These are phyloP conservation scores for Nymphaea thermarum DNA, from an alignment of 164 flowering plant species.

Conservation along the genomic window DNA sequence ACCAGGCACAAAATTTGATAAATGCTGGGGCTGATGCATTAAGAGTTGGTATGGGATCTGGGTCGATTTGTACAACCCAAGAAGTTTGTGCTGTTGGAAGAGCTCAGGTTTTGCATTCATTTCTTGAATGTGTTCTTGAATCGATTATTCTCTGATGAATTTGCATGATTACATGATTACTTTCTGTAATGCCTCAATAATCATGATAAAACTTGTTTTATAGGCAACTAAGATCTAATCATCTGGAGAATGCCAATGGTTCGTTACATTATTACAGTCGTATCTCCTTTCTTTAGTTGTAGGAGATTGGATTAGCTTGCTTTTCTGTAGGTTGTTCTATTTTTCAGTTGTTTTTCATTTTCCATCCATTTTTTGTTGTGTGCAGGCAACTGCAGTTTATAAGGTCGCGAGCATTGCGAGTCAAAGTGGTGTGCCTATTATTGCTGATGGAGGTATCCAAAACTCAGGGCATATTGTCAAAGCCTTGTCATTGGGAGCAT, in stretches of 20 bases:
- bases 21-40: slow-evolving; percentile 84
- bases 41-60: slow-evolving; percentile 98
- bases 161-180: background rate
- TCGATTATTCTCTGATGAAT: background rate
- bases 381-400: slow-evolving; percentile 90
- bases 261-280: too few relatives aligned
- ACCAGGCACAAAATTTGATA: slow-evolving; percentile 78
- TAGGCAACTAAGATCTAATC: background rate
- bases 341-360: background rate
- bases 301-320: background rate
- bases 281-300: too few relatives aligned
- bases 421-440: slow-evolving; percentile 68
- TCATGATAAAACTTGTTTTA: background rate
- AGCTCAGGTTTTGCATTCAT: slow-evolving; percentile 57
- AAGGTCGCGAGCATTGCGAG: slow-evolving; percentile 78
- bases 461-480: slow-evolving; percentile 97
- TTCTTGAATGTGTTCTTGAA: background rate
- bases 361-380: background rate
- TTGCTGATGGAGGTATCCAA: slow-evolving; percentile 97
- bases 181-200: background rate
- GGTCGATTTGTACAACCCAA: slow-evolving; percentile 94
- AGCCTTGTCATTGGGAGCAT: slow-evolving; percentile 38
- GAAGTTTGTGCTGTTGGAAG: slow-evolving; percentile 95
- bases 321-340: background rate
- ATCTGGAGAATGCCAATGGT: too few relatives aligned